Conservation (phyloP, 352 stramenopile genomes). For the Saprolegnia parasitica region DNA sequence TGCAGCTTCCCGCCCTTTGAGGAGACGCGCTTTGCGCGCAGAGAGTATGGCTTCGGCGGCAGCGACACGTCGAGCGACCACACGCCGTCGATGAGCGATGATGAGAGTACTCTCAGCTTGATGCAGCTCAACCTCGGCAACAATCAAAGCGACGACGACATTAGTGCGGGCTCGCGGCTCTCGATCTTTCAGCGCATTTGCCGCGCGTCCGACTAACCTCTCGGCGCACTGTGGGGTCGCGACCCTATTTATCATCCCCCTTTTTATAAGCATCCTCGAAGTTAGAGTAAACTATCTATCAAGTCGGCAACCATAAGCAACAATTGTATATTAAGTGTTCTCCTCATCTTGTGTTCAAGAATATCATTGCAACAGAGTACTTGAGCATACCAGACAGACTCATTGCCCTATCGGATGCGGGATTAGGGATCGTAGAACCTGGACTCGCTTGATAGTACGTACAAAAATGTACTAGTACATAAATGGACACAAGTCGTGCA, state of each 20-base stretch:
- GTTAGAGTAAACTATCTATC: neutral
- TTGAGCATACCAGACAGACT: too few species aligned
- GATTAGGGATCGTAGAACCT: neutral
- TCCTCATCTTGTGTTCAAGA: neutral
- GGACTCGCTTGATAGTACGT: neutral
- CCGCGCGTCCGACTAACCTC: conserved; percentile 15
- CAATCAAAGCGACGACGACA: conserved; percentile 14
- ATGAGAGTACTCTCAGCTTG: neutral
- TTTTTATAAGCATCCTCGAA: neutral
- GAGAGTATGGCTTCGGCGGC: neutral
- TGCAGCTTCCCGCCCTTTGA: neutral
- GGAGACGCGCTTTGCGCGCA: neutral
- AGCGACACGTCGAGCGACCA: neutral
- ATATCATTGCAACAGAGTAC: neutral
- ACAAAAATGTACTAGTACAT: too few species aligned
- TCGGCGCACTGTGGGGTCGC: neutral
- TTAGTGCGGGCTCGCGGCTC: neutral
- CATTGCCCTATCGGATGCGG: neutral
- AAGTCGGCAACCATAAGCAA: neutral
- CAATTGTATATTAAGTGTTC: neutral
- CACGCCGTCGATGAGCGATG: neutral
- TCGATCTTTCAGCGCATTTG: conserved; percentile 27
- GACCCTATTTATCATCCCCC: neutral
- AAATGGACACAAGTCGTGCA: too few species aligned
- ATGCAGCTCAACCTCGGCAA: neutral